A percentile compares a stretch with the other conserved stretches of the same genome.
phyloP scores from a whole-genome alignment of 2,329 filamentous ascomycete genomes.

The Cordyceps fumosorosea region DNA sequence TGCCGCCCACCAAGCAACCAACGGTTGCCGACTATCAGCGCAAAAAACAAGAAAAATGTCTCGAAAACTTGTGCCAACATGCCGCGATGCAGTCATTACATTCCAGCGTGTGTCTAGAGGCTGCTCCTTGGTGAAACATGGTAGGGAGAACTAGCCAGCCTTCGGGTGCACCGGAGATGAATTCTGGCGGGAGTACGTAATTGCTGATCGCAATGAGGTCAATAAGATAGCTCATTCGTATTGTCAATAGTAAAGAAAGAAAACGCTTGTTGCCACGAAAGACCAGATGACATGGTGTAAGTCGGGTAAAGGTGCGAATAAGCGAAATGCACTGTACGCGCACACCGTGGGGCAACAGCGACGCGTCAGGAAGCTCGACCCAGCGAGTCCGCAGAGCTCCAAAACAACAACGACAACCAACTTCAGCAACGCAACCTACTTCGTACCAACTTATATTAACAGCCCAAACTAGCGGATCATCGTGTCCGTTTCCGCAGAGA shows the following conservation, averaged over 20 bases:
- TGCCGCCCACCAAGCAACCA: not conserved
- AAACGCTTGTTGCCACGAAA: not conserved
- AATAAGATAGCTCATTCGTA: no score
- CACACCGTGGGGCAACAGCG: not conserved
- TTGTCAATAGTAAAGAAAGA: not conserved
- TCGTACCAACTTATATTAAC: not conserved
- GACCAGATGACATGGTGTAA: not conserved
- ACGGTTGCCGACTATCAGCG: not conserved
- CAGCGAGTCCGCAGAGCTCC: not conserved
- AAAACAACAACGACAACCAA: not conserved
- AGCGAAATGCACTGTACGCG: not conserved
- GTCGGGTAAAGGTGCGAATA: constrained; percentile 6
- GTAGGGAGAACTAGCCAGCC: not conserved
- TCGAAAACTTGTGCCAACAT: constrained; percentile 7
- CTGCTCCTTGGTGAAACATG: constrained; percentile 4
- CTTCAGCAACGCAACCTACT: not conserved
- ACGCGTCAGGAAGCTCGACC: not conserved
- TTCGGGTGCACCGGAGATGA: constrained; percentile 8
- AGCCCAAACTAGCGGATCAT: not conserved
- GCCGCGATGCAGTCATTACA: constrained; percentile 17
- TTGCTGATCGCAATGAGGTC: not conserved
- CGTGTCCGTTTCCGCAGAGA: not conserved
- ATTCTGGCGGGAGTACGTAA: not conserved
- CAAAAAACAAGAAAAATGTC: not conserved
- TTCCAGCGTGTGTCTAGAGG: constrained; percentile 15